These are phyloP conservation scores for Pleurotus platypus DNA, from an alignment of 768 basidiomycete genomes.

Conservation along the genomic window DNA sequence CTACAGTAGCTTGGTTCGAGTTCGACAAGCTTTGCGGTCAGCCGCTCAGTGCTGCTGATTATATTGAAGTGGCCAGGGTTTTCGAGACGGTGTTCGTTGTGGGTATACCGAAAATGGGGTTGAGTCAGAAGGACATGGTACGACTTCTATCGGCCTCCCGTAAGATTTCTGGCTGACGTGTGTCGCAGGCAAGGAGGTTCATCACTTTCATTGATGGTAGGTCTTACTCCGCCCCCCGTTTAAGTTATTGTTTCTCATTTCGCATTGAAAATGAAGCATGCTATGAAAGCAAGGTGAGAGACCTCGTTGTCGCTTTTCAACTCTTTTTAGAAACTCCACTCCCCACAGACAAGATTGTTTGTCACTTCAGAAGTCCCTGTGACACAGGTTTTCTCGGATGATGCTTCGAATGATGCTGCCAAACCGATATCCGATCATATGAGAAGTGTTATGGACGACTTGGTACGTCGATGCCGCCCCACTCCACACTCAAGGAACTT, in stretches of 20 bases:
- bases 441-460: constrained; percentile 92
- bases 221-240: constrained; percentile 11
- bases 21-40: constrained; percentile 86
- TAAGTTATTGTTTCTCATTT: background rate
- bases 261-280: constrained; percentile 49
- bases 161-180: too few relatives aligned
- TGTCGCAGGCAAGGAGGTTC: constrained; percentile 78
- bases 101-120: constrained; percentile 84
- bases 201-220: constrained; percentile 96
- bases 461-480: constrained; percentile 44
- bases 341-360: constrained; percentile 80
- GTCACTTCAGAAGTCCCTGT: constrained; percentile 92
- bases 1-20: constrained; percentile 76
- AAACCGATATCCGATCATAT: constrained; percentile 72
- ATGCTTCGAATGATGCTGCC: constrained; percentile 34
- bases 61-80: constrained; percentile 85
- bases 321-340: background rate
- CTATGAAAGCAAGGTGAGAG: constrained; percentile 78
- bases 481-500: background rate
- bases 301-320: background rate
- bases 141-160: constrained; percentile 10
- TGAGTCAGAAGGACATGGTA: constrained; percentile 85
- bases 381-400: constrained; percentile 84
- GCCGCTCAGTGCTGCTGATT: constrained; percentile 92
- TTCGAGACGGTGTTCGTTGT: constrained; percentile 88